These are phyloP conservation scores for Westerdykella ornata DNA, from an alignment of 2,329 filamentous ascomycete genomes.

Conservation along the genomic window DNA sequence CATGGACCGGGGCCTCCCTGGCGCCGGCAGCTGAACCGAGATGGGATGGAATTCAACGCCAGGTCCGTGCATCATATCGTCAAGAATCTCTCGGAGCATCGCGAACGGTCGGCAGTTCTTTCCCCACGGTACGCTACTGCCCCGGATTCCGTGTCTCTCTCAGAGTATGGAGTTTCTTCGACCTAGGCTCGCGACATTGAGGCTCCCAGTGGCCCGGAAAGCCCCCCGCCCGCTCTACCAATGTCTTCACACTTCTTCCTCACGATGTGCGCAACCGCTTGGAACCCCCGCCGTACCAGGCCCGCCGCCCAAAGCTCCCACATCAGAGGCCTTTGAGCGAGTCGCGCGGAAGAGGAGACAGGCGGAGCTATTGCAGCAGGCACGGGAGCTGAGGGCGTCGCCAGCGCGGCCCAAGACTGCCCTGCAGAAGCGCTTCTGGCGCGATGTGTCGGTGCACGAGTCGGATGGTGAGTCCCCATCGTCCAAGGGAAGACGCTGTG, in stretches of 20 bases:
- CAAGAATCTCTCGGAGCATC: neutral
- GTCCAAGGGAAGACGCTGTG: neutral
- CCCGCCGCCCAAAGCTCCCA: slow-evolving; percentile 53
- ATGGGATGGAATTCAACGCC: no score
- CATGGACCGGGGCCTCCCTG: no score
- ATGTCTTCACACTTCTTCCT: slow-evolving; percentile 39
- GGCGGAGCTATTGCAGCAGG: slow-evolving; percentile 44
- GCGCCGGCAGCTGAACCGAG: no score
- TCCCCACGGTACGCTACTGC: neutral
- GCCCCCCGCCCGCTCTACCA: slow-evolving; percentile 22
- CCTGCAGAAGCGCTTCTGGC: slow-evolving; percentile 78
- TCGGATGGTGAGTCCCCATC: slow-evolving; percentile 47
- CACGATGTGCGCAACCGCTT: slow-evolving; percentile 49
- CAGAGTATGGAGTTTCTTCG: slow-evolving; percentile 25
- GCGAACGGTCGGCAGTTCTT: neutral
- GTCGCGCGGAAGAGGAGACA: slow-evolving; percentile 47
- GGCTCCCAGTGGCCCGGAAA: slow-evolving; percentile 13
- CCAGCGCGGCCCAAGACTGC: slow-evolving; percentile 43
- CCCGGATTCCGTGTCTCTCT: neutral
- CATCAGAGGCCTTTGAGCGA: slow-evolving; percentile 44
- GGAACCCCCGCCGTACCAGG: slow-evolving; percentile 53
- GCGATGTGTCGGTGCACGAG: slow-evolving; percentile 63
- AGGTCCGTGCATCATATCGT: no score
- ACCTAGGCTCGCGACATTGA: slow-evolving; percentile 19
- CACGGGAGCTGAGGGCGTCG: slow-evolving; percentile 39